These are phyloP conservation scores for Oehlia diaphana DNA, from an alignment of 192 early-diverging fungal genomes.

Conservation along the genomic window DNA sequence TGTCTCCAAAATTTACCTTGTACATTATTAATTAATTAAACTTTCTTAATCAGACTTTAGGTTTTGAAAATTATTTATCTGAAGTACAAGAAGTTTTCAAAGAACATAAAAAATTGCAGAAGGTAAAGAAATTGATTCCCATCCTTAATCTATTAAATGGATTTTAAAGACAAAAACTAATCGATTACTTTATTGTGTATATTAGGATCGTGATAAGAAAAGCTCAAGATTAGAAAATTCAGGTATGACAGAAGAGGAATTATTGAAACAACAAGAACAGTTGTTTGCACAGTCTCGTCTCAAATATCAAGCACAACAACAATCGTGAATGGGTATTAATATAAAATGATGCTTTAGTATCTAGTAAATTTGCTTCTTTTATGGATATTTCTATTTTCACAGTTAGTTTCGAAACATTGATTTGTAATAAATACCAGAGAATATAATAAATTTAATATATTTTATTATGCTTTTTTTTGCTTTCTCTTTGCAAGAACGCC, in stretches of 20 bases:
- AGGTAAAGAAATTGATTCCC: slow-evolving; percentile 42
- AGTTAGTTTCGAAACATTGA: too few relatives aligned
- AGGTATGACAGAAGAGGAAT: slow-evolving; percentile 83
- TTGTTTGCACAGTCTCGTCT: slow-evolving; percentile 88
- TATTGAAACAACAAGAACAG: slow-evolving; percentile 77
- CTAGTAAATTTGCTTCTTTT: too few relatives aligned
- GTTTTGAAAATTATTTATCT: slow-evolving; percentile 87
- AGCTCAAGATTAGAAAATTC: slow-evolving; percentile 75
- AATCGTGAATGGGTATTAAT: neutral
- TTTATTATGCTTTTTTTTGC: neutral
- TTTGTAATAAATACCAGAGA: neutral
- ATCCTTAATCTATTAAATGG: neutral
- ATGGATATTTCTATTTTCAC: too few relatives aligned
- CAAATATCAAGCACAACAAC: slow-evolving; percentile 53
- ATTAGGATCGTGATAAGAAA: slow-evolving; percentile 79
- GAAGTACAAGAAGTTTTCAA: slow-evolving; percentile 87
- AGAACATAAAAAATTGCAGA: slow-evolving; percentile 86
- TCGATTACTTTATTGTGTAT: neutral
- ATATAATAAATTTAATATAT: neutral
- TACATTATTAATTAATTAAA: slow-evolving; percentile 10
- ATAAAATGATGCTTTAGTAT: neutral
- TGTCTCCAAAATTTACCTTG: neutral
- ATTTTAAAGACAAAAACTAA: neutral
- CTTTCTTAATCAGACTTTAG: slow-evolving; percentile 58
- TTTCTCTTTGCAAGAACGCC: neutral